Percentiles rank a stretch among this genome's conserved stretches.
These are phyloP conservation scores for Candida quercuum DNA, from an alignment of 805 yeast species.

Conservation along the genomic window DNA sequence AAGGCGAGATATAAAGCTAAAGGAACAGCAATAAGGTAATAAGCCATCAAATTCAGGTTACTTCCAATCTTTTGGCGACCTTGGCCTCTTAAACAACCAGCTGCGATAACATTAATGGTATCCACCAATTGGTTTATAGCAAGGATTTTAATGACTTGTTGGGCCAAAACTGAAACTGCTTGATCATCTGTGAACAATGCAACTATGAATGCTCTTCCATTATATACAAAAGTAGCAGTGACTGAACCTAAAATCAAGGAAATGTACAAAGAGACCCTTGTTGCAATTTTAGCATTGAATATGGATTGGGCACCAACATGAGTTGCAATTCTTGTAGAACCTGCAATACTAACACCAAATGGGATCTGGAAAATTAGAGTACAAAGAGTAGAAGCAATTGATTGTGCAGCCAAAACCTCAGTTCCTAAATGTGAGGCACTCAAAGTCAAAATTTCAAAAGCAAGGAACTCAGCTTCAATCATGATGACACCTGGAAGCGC, in stretches of 20 bases:
- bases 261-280: slow-evolving; percentile 31
- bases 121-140: slow-evolving; percentile 63
- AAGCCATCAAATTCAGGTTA: slow-evolving; percentile 49
- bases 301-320: slow-evolving; percentile 41
- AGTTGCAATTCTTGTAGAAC: slow-evolving; percentile 57
- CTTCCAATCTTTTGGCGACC: slow-evolving; percentile 70
- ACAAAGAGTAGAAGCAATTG: slow-evolving; percentile 52
- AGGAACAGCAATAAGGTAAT: slow-evolving; percentile 64
- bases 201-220: slow-evolving; percentile 41
- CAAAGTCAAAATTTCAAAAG: slow-evolving; percentile 58
- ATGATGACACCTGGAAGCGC: slow-evolving; percentile 61
- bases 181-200: slow-evolving; percentile 48
- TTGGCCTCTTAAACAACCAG: slow-evolving; percentile 73
- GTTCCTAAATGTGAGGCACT: slow-evolving; percentile 60
- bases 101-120: slow-evolving; percentile 54
- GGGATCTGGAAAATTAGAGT: slow-evolving; percentile 57
- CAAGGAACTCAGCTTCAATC: slow-evolving; percentile 62
- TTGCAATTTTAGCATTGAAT: slow-evolving; percentile 39
- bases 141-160: slow-evolving; percentile 42
- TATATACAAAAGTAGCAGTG: slow-evolving; percentile 40
- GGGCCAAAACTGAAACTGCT: slow-evolving; percentile 41
- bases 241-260: slow-evolving; percentile 29
- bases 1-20: slow-evolving; percentile 55
- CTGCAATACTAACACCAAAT: slow-evolving; percentile 56
- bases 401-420: slow-evolving; percentile 56